Evolutionary conservation across 371 early-diverging fungal genomes (phyloP).

Genomic region (Syncephalastrum sp.): DNA sequence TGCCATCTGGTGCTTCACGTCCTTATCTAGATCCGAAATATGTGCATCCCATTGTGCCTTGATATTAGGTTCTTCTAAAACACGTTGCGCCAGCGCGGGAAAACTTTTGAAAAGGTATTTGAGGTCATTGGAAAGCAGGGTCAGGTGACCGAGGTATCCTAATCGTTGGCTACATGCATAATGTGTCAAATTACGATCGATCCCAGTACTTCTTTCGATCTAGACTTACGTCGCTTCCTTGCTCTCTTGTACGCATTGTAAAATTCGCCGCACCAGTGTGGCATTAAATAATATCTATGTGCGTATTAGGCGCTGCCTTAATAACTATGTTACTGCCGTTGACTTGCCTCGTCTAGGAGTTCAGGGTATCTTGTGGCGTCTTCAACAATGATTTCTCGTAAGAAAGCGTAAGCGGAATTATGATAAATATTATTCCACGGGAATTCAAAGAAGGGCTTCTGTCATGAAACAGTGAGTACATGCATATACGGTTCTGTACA

Average conservation of each 20-base stretch:
- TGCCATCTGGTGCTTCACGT: neutral
- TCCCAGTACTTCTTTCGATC: neutral
- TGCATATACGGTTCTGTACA: neutral
- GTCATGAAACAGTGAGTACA: neutral
- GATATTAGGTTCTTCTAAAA: neutral
- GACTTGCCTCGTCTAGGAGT: no score
- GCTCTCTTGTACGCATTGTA: neutral
- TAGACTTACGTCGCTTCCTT: slow-evolving; percentile 8
- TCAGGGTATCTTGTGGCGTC: neutral
- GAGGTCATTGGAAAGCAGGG: slow-evolving; percentile 17
- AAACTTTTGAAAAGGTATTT: slow-evolving; percentile 1
- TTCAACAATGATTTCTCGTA: slow-evolving; percentile 12
- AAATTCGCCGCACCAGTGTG: neutral
- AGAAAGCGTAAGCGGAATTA: slow-evolving; percentile 12
- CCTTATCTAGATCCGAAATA: neutral
- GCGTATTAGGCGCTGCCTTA: no score
- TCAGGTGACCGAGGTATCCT: slow-evolving; percentile 23
- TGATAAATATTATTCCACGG: slow-evolving; percentile 21
- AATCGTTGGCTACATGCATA: neutral
- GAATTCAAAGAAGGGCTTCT: slow-evolving; percentile 27
- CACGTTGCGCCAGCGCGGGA: neutral
- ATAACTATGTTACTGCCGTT: no score
- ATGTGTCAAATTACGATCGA: neutral
- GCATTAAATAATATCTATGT: neutral
- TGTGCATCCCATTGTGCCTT: slow-evolving; percentile 3